phyloP scores from a whole-genome alignment of 2,329 filamentous ascomycete genomes.

The Botrytis porri region DNA sequence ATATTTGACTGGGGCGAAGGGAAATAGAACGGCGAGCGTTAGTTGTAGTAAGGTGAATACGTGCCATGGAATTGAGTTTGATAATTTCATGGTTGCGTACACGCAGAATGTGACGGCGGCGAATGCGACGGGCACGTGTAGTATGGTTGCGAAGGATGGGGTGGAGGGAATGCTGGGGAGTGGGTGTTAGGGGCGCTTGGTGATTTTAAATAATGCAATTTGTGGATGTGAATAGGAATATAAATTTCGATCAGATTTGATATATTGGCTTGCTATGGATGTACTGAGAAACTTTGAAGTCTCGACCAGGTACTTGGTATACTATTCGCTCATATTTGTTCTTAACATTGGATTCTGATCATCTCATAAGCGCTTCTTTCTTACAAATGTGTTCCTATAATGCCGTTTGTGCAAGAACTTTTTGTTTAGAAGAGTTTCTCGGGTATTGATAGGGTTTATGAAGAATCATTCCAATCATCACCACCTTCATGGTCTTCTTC shows the following conservation, averaged over 20 bases:
- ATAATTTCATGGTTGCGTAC: constrained; percentile 40
- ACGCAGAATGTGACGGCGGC: constrained; percentile 22
- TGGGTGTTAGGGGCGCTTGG: constrained; percentile 26
- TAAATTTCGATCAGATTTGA: neutral
- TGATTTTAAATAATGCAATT: neutral
- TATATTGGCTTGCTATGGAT: neutral
- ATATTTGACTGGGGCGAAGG: constrained; percentile 39
- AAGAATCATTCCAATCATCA: neutral
- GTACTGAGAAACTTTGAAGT: neutral
- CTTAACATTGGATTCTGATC: neutral
- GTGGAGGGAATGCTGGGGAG: constrained; percentile 36
- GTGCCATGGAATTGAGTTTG: constrained; percentile 50
- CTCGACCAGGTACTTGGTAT: neutral
- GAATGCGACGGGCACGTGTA: constrained; percentile 36
- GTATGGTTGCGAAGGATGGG: constrained; percentile 33
- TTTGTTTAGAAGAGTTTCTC: neutral
- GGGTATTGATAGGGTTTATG: neutral
- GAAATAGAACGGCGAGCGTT: constrained; percentile 42
- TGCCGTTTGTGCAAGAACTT: too few species aligned
- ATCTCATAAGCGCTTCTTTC: neutral
- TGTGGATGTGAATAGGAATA: neutral
- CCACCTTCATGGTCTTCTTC: neutral
- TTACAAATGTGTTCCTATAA: too few species aligned
- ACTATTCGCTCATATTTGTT: neutral
- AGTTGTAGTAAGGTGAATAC: constrained; percentile 48